Base-by-base conservation (phyloP, 805 yeast genomes). In the Starmera amethionina region DNA sequence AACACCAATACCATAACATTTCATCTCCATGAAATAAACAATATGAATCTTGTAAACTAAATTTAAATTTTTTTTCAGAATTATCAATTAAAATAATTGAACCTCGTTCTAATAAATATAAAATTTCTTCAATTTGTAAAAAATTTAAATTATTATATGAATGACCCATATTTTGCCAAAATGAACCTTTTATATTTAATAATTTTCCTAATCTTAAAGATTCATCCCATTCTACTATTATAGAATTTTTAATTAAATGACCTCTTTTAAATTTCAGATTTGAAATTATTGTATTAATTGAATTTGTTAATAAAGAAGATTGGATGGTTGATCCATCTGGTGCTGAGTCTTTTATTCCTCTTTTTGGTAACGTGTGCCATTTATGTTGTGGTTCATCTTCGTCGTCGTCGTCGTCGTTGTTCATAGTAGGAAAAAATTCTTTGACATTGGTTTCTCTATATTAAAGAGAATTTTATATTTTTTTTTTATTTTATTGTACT, bases 341-440 rank as follows among this genome's bases (percentile, higher is more conserved):
- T 44, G 79, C 95, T 48, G 77, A 83, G 48, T 85, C 95, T 55
- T 89, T 89, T 42, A 78, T 88, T 2, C 96, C 95, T 44, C 90
- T 64, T 47, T 77, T 82, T 3, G 89, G 89, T 22, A 55, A 42
- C 1, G 55, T 34, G 2, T 22, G 27, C 27, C 27, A 22, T 22
- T 22, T 22, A 22, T 22, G 27, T 22, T 22, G 27, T 22, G 27
- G 27, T 22, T 22, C 27, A 8, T 22, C 27, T 22, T 22, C 27
- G 27, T 22, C 27, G 6, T 22, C 27, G 27, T 22, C 25, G 25
- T 22, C 25, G n/a, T n/a, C n/a, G n/a, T n/a, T n/a, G n/a, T n/a
- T n/a, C n/a, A n/a, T n/a, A n/a, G n/a, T n/a, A n/a, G n/a, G n/a
- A n/a, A n/a, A n/a, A n/a, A n/a, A n/a, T n/a, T n/a, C n/a, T n/a